These are phyloP conservation scores for Solanum piurae DNA, from an alignment of 257 asterid genomes.

Conservation along the genomic window DNA sequence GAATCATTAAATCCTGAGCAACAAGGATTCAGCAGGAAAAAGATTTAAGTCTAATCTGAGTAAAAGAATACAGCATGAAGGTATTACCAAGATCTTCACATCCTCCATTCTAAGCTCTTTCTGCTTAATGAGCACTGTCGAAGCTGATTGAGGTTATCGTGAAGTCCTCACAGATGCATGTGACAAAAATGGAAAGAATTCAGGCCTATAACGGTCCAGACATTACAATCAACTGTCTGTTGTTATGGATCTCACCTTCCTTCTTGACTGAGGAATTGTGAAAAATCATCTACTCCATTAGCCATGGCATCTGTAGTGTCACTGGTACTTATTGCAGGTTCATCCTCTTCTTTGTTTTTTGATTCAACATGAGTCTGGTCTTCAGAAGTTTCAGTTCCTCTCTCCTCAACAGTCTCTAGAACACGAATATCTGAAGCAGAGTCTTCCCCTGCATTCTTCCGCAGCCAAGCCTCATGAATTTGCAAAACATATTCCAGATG, in stretches of 20 bases:
- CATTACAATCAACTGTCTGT: neutral
- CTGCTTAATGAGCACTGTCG: neutral
- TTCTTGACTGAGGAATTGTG: slow-evolving; percentile 26
- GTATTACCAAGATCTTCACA: neutral
- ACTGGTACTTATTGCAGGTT: neutral
- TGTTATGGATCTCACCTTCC: slow-evolving; percentile 28
- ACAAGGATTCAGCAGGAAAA: neutral
- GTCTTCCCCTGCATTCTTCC: slow-evolving; percentile 24
- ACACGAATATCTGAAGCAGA: slow-evolving; percentile 11
- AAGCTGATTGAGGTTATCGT: neutral
- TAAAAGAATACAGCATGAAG: neutral
- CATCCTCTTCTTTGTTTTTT: neutral
- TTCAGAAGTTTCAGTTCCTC: slow-evolving; percentile 7
- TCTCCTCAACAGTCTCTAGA: slow-evolving; percentile 18
- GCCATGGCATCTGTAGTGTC: slow-evolving; percentile 12
- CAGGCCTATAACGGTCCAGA: neutral
- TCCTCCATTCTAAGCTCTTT: neutral
- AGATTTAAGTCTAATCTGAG: neutral
- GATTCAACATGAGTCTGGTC: neutral
- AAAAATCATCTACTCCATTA: slow-evolving; percentile 31
- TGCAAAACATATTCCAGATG: slow-evolving; percentile 71
- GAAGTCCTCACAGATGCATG: neutral
- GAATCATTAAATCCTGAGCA: neutral
- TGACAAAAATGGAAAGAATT: neutral
- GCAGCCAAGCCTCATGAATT: slow-evolving; percentile 68